Conservation (phyloP, 805 yeast genomes). For the Yamadazyma olivae region DNA sequence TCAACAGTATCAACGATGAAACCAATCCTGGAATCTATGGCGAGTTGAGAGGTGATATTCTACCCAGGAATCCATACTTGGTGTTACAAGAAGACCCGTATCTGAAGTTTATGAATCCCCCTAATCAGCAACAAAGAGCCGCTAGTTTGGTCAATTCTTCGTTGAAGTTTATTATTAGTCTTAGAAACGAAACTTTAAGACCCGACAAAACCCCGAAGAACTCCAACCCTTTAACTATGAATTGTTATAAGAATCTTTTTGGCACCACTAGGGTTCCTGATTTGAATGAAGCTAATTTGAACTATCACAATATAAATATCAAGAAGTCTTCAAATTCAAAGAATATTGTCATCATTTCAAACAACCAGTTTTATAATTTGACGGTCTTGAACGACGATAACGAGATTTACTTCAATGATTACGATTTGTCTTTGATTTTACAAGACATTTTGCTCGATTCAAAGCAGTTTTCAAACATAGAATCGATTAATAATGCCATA, state of each 20-base stretch:
- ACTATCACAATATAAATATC: slow-evolving; percentile 28
- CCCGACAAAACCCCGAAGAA: slow-evolving; percentile 57
- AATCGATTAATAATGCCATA: slow-evolving; percentile 43
- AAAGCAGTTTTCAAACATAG: slow-evolving; percentile 27
- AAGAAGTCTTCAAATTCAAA: slow-evolving; percentile 33
- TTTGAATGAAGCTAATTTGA: slow-evolving; percentile 9
- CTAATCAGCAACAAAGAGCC: slow-evolving; percentile 66
- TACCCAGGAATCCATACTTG: slow-evolving; percentile 77
- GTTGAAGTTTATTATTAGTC: slow-evolving; percentile 59
- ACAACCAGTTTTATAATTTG: slow-evolving; percentile 49
- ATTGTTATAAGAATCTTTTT: slow-evolving; percentile 62
- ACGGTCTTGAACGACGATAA: slow-evolving; percentile 43
- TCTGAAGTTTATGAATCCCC: slow-evolving; percentile 50
- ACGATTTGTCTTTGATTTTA: slow-evolving; percentile 45
- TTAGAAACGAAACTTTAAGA: slow-evolving; percentile 50
- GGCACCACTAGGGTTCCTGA: slow-evolving; percentile 60
- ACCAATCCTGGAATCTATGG: slow-evolving; percentile 59
- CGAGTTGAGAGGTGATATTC: slow-evolving; percentile 59
- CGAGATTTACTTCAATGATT: slow-evolving; percentile 50
- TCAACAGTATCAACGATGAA: slow-evolving; percentile 51
- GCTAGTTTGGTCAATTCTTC: slow-evolving; percentile 65
- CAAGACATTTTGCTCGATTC: slow-evolving; percentile 43
- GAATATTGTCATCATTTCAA: slow-evolving; percentile 48
- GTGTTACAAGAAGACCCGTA: slow-evolving; percentile 74
- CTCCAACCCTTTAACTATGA: slow-evolving; percentile 59